Conservation (phyloP, 805 yeast species). For the Spathaspora arborariae region DNA sequence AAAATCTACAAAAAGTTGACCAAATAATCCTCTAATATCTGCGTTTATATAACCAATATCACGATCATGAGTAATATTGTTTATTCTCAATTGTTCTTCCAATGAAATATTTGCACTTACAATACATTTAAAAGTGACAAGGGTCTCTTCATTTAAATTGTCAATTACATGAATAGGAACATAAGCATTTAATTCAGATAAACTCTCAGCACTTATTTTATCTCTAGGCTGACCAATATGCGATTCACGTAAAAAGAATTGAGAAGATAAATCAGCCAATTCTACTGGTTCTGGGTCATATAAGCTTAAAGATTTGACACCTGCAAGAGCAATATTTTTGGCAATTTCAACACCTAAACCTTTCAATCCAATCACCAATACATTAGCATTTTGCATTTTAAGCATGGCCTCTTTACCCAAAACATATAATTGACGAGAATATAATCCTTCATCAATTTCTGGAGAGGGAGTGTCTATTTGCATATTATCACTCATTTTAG, state of each 20-base stretch:
- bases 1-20: slow-evolving; percentile 84
- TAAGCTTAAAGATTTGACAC: slow-evolving; percentile 85
- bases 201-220: slow-evolving; percentile 55
- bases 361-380: slow-evolving; percentile 82
- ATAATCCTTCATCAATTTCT: slow-evolving; percentile 85
- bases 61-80: slow-evolving; percentile 67
- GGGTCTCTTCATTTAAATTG: slow-evolving; percentile 49
- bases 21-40: slow-evolving; percentile 84
- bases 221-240: slow-evolving; percentile 85
- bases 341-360: slow-evolving; percentile 97
- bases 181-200: slow-evolving; percentile 83
- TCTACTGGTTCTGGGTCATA: slow-evolving; percentile 75
- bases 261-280: slow-evolving; percentile 77
- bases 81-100: slow-evolving; percentile 72
- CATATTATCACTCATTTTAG: slow-evolving; percentile 22
- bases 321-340: slow-evolving; percentile 93
- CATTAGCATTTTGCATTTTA: slow-evolving; percentile 90
- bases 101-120: slow-evolving; percentile 77
- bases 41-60: slow-evolving; percentile 79
- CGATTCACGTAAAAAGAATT: slow-evolving; percentile 68
- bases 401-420: slow-evolving; percentile 98
- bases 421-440: slow-evolving; percentile 95
- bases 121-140: slow-evolving; percentile 66
- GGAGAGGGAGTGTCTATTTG: slow-evolving; percentile 41
- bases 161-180: slow-evolving; percentile 75